Conservation (phyloP, 306 rosid genomes). For the Abrus pulchellus region DNA sequence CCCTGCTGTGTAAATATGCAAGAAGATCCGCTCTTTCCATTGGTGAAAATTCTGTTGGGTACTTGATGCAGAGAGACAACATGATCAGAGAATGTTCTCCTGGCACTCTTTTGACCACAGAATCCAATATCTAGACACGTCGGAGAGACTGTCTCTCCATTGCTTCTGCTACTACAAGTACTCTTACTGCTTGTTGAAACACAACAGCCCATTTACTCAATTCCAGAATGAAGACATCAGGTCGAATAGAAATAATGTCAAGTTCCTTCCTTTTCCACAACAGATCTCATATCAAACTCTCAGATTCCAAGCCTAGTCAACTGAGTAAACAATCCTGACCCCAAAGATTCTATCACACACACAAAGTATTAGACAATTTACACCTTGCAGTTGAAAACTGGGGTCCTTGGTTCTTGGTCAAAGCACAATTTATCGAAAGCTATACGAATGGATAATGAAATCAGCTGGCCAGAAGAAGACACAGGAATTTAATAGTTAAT, state of each 20-base stretch:
- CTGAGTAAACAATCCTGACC: constrained; percentile 45
- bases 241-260: constrained; percentile 41
- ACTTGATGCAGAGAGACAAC: constrained; percentile 64
- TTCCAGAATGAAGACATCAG: constrained; percentile 59
- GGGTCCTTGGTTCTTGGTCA: constrained; percentile 58
- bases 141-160: constrained; percentile 61
- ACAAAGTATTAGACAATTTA: constrained; percentile 50
- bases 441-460: constrained; percentile 49
- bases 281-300: constrained; percentile 66
- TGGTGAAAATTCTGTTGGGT: constrained; percentile 74
- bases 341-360: constrained; percentile 56
- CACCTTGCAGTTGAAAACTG: constrained; percentile 55
- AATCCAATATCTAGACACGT: constrained; percentile 61
- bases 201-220: constrained; percentile 85
- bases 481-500: constrained; percentile 55
- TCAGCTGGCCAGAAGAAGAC: constrained; percentile 69
- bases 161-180: constrained; percentile 68
- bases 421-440: constrained; percentile 54
- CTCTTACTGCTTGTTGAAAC: constrained; percentile 78
- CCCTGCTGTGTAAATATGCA: constrained; percentile 97
- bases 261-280: constrained; percentile 46
- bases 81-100: constrained; percentile 69
- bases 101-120: constrained; percentile 63
- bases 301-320: constrained; percentile 55
- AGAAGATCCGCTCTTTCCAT: constrained; percentile 83